phyloP scores from a whole-genome alignment of 2,329 filamentous ascomycete species.

The Colletotrichum phormii region DNA sequence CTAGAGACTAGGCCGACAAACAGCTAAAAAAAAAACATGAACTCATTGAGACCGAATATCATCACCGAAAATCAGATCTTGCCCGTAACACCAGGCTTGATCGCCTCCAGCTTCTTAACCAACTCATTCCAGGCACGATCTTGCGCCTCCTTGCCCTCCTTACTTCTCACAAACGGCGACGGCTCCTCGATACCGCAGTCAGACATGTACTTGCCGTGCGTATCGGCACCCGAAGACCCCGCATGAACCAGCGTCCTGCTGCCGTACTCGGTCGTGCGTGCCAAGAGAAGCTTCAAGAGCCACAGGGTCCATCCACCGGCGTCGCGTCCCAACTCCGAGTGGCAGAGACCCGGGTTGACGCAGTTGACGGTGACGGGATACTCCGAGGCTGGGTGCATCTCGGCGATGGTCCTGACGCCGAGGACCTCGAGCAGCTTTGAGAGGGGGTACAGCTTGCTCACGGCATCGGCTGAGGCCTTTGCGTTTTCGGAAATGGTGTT shows the following conservation, averaged over 20 bases:
- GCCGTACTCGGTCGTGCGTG: slow-evolving; percentile 59
- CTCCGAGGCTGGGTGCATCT: slow-evolving; percentile 17
- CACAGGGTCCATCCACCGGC: slow-evolving; percentile 21
- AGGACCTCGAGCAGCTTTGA: slow-evolving; percentile 49
- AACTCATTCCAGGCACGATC: slow-evolving; percentile 57
- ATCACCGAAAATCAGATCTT: slow-evolving; percentile 10
- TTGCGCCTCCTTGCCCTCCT: slow-evolving; percentile 51
- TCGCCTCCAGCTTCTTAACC: slow-evolving; percentile 51
- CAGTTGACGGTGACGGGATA: slow-evolving; percentile 60
- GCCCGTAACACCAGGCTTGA: slow-evolving; percentile 49
- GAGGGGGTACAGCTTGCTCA: slow-evolving; percentile 40
- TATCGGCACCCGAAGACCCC: slow-evolving; percentile 50
- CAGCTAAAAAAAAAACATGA: background rate
- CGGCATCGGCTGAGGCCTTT: slow-evolving; percentile 12
- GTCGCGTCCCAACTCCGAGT: slow-evolving; percentile 58
- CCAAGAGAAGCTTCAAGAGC: slow-evolving; percentile 49
- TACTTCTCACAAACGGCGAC: slow-evolving; percentile 51
- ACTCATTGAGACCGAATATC: background rate
- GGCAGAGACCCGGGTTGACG: slow-evolving; percentile 65
- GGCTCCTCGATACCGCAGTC: slow-evolving; percentile 46
- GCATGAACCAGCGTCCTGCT: slow-evolving; percentile 56
- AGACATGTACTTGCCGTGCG: slow-evolving; percentile 59
- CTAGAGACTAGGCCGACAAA: background rate
- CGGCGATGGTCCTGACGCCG: slow-evolving; percentile 40
- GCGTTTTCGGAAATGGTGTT: slow-evolving; percentile 42